These are phyloP conservation scores for Phaeolepiota aurea DNA, from an alignment of 768 basidiomycete genomes.

Conservation along the genomic window DNA sequence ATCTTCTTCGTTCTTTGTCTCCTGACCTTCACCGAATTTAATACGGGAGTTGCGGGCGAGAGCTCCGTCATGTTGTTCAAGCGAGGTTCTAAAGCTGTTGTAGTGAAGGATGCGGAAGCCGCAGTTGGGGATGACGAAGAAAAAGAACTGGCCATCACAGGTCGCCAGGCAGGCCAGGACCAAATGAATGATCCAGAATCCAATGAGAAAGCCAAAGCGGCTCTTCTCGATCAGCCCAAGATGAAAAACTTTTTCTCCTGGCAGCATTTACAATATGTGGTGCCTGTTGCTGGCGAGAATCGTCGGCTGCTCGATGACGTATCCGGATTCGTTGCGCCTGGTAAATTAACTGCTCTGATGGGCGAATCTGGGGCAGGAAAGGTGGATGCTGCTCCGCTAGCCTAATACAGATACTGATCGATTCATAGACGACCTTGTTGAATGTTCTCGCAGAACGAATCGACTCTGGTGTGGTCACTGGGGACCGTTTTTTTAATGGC, in stretches of 20 bases:
- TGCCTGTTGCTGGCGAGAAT: conserved; percentile 42
- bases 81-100: conserved; percentile 22
- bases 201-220: neutral
- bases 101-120: conserved; percentile 1
- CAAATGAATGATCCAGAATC: neutral
- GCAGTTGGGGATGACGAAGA: conserved; percentile 5
- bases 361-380: conserved; percentile 47
- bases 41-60: neutral
- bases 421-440: conserved; percentile 43
- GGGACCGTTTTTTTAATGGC: conserved; percentile 50
- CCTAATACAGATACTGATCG: conserved; percentile 12
- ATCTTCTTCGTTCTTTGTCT: conserved; percentile 39
- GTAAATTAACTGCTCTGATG: conserved; percentile 75
- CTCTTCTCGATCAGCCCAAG: neutral
- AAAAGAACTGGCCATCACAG: neutral
- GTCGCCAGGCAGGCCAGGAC: neutral
- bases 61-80: neutral
- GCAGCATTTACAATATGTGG: conserved; percentile 43
- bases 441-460: conserved; percentile 49
- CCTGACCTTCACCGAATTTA: neutral
- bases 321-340: conserved; percentile 76
- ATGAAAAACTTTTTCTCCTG: conserved; percentile 1
- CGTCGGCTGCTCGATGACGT: conserved; percentile 58
- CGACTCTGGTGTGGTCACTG: conserved; percentile 38
- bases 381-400: conserved; percentile 1